A percentile compares a stretch with the other conserved stretches of the same genome.
Evolutionary conservation across 768 basidiomycete genomes (phyloP).

Genomic region (Hygrophorus pudorinus): DNA sequence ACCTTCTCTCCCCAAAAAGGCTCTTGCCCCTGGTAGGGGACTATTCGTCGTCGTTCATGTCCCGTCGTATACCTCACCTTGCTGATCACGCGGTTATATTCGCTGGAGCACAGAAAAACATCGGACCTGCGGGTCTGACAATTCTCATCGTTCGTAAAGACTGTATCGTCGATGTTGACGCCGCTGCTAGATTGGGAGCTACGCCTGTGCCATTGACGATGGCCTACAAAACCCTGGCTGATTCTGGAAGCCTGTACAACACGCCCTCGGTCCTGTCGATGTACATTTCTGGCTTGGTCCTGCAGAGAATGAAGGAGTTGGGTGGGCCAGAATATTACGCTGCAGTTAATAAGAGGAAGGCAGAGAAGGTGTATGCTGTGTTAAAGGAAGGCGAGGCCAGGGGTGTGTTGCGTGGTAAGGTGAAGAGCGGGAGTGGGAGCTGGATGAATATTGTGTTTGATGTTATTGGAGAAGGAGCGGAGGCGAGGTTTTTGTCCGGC

Average conservation of each 20-base stretch:
- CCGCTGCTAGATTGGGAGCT: constrained; percentile 63
- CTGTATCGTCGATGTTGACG: constrained; percentile 84
- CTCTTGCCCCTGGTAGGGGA: constrained; percentile 84
- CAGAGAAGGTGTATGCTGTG: constrained; percentile 63
- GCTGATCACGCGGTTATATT: constrained; percentile 90
- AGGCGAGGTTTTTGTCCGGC: constrained; percentile 70
- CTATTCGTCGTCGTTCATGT: constrained; percentile 96
- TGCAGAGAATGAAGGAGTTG: constrained; percentile 54
- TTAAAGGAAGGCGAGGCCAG: constrained; percentile 60
- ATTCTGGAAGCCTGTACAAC: constrained; percentile 75
- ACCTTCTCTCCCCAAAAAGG: constrained; percentile 45
- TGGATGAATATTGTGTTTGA: constrained; percentile 96
- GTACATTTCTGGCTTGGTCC: constrained; percentile 82
- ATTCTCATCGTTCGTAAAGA: constrained; percentile 93
- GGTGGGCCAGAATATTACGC: constrained; percentile 64
- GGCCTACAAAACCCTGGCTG: constrained; percentile 75
- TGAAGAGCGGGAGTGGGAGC: constrained; percentile 67
- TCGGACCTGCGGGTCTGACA: constrained; percentile 90
- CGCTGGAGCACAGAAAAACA: constrained; percentile 97
- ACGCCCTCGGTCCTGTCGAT: constrained; percentile 89
- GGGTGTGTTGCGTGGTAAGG: constrained; percentile 64
- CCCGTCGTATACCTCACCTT: constrained; percentile 79
- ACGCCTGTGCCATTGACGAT: constrained; percentile 67
- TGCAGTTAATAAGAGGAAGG: constrained; percentile 59
- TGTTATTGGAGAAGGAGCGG: constrained; percentile 57